These are phyloP conservation scores for Dactylellina sp. DNA, from an alignment of 2,329 filamentous ascomycete species.

Conservation along the genomic window DNA sequence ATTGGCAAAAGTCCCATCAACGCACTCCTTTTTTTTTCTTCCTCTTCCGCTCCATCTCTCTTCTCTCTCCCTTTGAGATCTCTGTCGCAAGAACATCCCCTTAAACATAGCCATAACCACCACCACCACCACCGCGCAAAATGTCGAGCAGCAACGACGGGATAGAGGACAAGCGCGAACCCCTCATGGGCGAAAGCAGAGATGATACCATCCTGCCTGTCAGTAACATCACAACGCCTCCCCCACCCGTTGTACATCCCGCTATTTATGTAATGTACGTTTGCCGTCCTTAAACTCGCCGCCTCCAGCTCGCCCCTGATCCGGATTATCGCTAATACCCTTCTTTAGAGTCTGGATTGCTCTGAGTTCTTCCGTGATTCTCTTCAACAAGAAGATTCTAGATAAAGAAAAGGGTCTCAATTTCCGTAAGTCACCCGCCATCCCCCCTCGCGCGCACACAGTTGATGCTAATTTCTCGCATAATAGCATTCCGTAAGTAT, in stretches of 20 bases:
- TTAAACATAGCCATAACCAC: not conserved
- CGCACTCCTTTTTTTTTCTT: not conserved
- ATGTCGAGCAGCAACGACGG: constrained; percentile 35
- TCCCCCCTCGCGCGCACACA: not conserved
- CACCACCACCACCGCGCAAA: not conserved
- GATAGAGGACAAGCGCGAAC: constrained; percentile 43
- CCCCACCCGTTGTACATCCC: constrained; percentile 77
- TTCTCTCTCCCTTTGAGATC: not conserved
- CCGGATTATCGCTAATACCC: constrained; percentile 39
- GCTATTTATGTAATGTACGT: constrained; percentile 83
- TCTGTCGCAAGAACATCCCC: not conserved
- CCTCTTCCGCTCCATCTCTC: not conserved
- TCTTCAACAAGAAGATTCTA: constrained; percentile 99
- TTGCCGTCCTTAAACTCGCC: not conserved
- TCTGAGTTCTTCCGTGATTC: constrained; percentile 91
- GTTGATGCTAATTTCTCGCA: constrained; percentile 60
- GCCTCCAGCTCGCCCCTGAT: constrained; percentile 2
- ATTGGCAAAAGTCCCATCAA: not conserved
- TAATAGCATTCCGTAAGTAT: constrained; percentile 66
- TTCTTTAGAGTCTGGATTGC: constrained; percentile 83
- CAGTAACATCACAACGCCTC: constrained; percentile 67
- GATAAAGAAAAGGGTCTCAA: constrained; percentile 73
- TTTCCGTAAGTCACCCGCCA: constrained; percentile 74
- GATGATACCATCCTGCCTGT: constrained; percentile 43
- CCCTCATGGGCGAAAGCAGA: constrained; percentile 41